Evolutionary conservation across 73 alveolate genomes (phyloP), one percentile per base, ranked within the genome.

Genomic region (Paramecium tetraurelia): DNA sequence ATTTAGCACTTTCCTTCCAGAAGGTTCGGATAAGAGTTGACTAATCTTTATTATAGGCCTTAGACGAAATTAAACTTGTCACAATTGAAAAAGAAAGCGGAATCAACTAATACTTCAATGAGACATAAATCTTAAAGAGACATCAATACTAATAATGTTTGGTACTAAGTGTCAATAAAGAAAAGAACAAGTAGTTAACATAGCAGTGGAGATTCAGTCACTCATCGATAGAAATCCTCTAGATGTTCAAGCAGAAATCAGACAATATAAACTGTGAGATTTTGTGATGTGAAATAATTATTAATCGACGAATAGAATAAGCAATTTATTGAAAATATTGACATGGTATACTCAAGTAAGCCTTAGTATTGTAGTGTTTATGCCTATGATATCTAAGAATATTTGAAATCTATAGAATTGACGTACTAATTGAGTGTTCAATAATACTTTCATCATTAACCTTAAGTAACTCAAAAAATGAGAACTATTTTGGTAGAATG

Each of bases 401-500:
- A 89, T 35, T 44, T 89, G 50, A 89, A 83, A 89, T 89, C 89
- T 14, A 89, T 70, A 27, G 89, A 89, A 83, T 6, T 63, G 0
- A 11, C 41, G 11, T 33, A 27, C 12, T 27, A 63, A 7, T 31
- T 27, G 31, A 63, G 84, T 27, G 84, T 7, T 14, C 7, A 88
- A 63, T 43, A 89, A 59, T 36, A 83, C 89, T 57, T 59, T 70
- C 70, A 50, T 29, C 69, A 84, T 27, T 95, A 95, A 89, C 92
- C 94, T 16, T 95, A 95, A 92, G 86, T 95, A 35, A 94, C 93
- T 29, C 93, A 92, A 58, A 94, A 93, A 92, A 95, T 95, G 98
- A 86, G 98, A 58, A 63, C 93, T 24, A 95, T 95, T 41, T 93
- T 95, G 63, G 71, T 95, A 85, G 96, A 95, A 29, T 95, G 98